Base-by-base conservation (phyloP, 495 filamentous ascomycete genomes). In the Talaromyces proteolyticus region DNA sequence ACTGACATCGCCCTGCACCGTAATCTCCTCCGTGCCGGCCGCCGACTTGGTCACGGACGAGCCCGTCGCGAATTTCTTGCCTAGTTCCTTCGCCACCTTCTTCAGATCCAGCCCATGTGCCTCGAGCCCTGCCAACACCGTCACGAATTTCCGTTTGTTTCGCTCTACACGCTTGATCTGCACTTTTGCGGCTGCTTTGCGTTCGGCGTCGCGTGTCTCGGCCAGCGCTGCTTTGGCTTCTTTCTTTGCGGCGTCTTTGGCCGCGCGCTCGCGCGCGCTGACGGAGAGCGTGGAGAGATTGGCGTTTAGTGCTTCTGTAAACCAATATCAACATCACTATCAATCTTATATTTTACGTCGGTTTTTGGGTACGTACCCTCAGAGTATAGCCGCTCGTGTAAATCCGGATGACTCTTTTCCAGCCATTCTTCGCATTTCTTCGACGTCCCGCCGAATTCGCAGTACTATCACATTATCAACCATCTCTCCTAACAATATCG, bases 371-470 rank as follows among this genome's bases (percentile, higher is more conserved):
- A 10, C 65, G 52, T 67, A 92, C 91, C 89, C 65, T 86, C 80
- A 39, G 89, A 93, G 72, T 95, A 95, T 64, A 97, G 72, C 54
- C 70, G 73, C 44, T 77, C 65, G 64, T 95, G 91, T 66, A 96
- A 67, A 38, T 78, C 73, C 1, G 85, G 79, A 51, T 95, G 76
- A 38, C 79, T 73, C 41, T 86, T 82, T 57, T 90, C 76, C 10
- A 98, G 78, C 93, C 93, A 98, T 63, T 96, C 89, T 62, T 91
- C 86, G 67, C 93, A 98, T 74, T 95, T 96, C 70, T 89, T 94
- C n/a, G 86, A 82, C n/a, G 91, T 96, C 46, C 87, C 91, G 59
- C 93, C 92, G 66, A 96, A 97, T 69, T 97, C 94, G 72, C 93
- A 98, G 70, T 96, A 98, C 93, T 98, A 70, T 11, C 12, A 29